A percentile compares a stretch with the other conserved stretches of the same genome.
Conservation (phyloP, 768 basidiomycete species). For the Russula griseocarnosa region DNA sequence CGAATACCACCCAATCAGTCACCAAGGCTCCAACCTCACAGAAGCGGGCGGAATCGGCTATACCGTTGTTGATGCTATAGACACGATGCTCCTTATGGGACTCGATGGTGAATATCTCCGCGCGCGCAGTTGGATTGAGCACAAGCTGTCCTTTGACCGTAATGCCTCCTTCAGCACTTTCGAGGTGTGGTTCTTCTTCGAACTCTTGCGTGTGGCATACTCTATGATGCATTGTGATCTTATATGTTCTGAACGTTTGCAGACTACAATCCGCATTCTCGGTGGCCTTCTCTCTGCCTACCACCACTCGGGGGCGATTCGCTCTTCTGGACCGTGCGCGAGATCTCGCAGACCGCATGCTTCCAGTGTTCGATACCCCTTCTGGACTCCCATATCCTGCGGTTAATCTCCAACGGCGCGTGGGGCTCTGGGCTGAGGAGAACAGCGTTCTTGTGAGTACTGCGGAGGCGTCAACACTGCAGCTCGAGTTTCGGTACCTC, state of each 20-base stretch:
- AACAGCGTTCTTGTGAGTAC: conserved; percentile 65
- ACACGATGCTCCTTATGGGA: conserved; percentile 84
- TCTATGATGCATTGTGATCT: neutral
- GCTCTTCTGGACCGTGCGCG: conserved; percentile 69
- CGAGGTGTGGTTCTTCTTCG: conserved; percentile 54
- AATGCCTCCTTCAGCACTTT: conserved; percentile 84
- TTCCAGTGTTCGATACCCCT: conserved; percentile 77
- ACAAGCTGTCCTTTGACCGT: conserved; percentile 66
- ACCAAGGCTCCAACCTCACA: conserved; percentile 73
- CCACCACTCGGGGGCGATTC: conserved; percentile 62
- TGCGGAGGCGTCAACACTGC: conserved; percentile 84
- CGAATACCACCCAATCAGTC: conserved; percentile 84
- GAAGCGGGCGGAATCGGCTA: conserved; percentile 78
- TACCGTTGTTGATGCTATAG: conserved; percentile 82
- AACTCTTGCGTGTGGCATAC: neutral
- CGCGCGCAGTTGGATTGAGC: conserved; percentile 72
- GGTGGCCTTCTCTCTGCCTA: conserved; percentile 88
- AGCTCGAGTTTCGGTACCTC: conserved; percentile 90
- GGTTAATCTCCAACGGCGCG: conserved; percentile 62
- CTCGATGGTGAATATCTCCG: conserved; percentile 73
- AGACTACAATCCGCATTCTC: conserved; percentile 91
- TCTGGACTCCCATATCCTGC: conserved; percentile 78
- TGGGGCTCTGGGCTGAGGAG: conserved; percentile 58
- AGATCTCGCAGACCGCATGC: conserved; percentile 82
- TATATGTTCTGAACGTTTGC: conserved; percentile 4